These are phyloP conservation scores for Sisymbrium irio DNA, from an alignment of 345 rosid species.

Conservation along the genomic window DNA sequence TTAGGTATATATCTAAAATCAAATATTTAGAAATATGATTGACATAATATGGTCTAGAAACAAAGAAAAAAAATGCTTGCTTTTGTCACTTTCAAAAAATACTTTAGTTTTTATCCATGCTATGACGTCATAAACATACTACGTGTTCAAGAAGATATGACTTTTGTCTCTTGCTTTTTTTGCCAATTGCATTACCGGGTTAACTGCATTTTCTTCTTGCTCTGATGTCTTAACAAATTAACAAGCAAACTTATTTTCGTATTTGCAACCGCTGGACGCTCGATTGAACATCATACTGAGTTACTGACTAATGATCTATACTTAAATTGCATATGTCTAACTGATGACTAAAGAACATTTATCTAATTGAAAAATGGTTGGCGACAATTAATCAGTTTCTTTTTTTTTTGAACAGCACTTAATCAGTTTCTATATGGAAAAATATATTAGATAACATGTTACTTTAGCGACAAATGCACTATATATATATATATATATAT, in stretches of 20 bases:
- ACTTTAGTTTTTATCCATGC: not conserved
- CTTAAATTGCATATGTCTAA: not conserved
- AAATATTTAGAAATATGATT: no score
- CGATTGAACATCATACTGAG: not conserved
- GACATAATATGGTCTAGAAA: constrained; percentile 5
- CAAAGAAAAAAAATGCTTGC: constrained; percentile 14
- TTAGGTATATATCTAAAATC: no score
- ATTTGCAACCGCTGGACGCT: not conserved
- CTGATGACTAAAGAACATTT: not conserved
- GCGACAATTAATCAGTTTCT: no score
- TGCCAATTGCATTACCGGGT: not conserved
- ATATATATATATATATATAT: not conserved
- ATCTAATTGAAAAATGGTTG: not conserved
- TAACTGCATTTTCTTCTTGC: not conserved
- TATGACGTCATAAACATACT: constrained; percentile 18
- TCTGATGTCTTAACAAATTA: not conserved
- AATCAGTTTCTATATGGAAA: no score
- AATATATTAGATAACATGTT: not conserved
- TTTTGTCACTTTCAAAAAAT: constrained; percentile 23
- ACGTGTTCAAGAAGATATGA: constrained; percentile 24
- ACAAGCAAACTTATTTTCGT: not conserved
- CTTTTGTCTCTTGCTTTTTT: constrained; percentile 10
- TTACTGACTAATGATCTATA: not conserved
- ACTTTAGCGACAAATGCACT: not conserved
- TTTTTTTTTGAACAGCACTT: no score